These are phyloP conservation scores for Fusarium nodosum DNA, from an alignment of 2,329 filamentous ascomycete genomes.

Conservation along the genomic window DNA sequence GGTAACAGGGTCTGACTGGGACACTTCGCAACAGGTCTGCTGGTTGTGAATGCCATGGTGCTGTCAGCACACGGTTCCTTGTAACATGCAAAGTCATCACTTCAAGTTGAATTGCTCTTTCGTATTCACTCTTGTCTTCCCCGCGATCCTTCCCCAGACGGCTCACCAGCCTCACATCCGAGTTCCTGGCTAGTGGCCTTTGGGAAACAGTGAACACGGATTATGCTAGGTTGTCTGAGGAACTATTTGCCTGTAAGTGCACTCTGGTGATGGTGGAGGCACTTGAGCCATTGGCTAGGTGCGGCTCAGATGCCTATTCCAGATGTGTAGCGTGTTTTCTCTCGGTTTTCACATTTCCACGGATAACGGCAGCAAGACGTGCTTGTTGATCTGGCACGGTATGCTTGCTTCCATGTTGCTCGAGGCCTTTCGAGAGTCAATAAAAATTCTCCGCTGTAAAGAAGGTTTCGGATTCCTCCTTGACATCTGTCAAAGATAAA, in stretches of 20 bases:
- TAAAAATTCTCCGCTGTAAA: background rate
- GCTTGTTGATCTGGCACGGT: background rate
- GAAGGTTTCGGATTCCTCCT: constrained; percentile 1
- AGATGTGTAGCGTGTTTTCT: constrained; percentile 21
- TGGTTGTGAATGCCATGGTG: background rate
- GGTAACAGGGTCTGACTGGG: background rate
- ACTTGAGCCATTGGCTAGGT: background rate
- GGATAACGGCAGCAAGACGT: background rate
- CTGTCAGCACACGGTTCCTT: background rate
- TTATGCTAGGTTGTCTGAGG: constrained; percentile 15
- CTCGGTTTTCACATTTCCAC: background rate
- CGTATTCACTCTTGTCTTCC: constrained; percentile 18
- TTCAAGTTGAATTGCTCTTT: background rate
- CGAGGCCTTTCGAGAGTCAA: background rate
- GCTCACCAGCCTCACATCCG: constrained; percentile 19
- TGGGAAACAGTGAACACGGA: background rate
- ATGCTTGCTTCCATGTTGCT: constrained; percentile 1
- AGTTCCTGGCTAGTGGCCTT: constrained; percentile 2
- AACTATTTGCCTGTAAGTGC: constrained; percentile 19
- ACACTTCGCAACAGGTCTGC: constrained; percentile 4
- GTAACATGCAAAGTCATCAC: background rate
- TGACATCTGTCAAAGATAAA: constrained; percentile 17
- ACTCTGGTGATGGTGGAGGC: background rate
- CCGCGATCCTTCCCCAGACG: constrained; percentile 29
- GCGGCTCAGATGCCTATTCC: constrained; percentile 34